Conservation (phyloP, 2,329 filamentous ascomycete species). For the Colletotrichum karsti region DNA sequence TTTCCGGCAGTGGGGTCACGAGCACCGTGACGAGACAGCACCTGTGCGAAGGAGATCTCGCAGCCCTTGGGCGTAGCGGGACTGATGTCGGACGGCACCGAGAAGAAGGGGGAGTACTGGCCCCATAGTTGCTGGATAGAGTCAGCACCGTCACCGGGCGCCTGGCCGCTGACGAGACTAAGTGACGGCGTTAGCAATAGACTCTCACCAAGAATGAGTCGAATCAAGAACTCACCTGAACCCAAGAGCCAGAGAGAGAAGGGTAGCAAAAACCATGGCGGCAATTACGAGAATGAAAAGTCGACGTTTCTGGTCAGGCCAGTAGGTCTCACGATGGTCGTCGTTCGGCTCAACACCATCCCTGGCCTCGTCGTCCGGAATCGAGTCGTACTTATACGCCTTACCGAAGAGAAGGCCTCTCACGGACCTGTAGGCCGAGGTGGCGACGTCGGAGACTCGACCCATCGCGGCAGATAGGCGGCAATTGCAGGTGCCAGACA, state of each 20-base stretch:
- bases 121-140: conserved; percentile 77
- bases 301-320: conserved; percentile 29
- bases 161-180: conserved; percentile 28
- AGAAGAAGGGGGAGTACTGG: conserved; percentile 87
- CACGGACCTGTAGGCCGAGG: conserved; percentile 27
- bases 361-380: conserved; percentile 31
- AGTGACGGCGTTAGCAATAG: not conserved
- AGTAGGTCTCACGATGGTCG: conserved; percentile 11
- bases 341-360: conserved; percentile 22
- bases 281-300: conserved; percentile 32
- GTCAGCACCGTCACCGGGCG: not conserved
- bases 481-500: not conserved
- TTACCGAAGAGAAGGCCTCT: conserved; percentile 29
- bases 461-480: conserved; percentile 11
- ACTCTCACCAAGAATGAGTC: not conserved
- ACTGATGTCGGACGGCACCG: conserved; percentile 73
- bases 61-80: conserved; percentile 72
- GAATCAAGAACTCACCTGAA: conserved; percentile 16
- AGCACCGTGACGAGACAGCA: conserved; percentile 86
- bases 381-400: conserved; percentile 39
- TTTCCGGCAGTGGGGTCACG: conserved; percentile 81
- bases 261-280: conserved; percentile 29
- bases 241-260: not conserved
- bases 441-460: conserved; percentile 19
- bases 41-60: conserved; percentile 79